Evolutionary conservation across 257 asterid species (phyloP), one percentile per base, ranked within the genome.

Genomic region (Capsicum baccatum): DNA sequence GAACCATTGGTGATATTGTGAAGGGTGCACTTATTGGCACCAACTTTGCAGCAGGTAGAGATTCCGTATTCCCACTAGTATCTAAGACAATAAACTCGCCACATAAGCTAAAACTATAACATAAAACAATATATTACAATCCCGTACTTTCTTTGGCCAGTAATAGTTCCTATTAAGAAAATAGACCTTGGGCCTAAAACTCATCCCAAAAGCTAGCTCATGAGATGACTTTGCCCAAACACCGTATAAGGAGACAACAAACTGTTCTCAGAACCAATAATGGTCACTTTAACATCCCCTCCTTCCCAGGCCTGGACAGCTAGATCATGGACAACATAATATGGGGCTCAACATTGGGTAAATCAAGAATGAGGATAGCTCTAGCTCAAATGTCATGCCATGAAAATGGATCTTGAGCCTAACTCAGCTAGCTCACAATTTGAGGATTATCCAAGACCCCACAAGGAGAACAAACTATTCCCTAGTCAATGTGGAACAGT

Each of bases 81-180:
- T 70, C 55, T 47, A 44, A 71, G 79, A 71, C 39, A 44, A 17
- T 71, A 44, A 71, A 47, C 79, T 47, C 6, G 1, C 79, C 1
- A 39, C 8, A 39, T 69, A 69, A 39, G 55, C 54, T 39, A 39
- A 39, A 42, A 7, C 13, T 69, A 39, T 37, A 42, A 37, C 8
- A 16, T 39, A 69, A 69, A 37, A 16, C 13, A 37, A 37, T 69
- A 39, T 8, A 69, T 42, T 42, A 16, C 15, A 35, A 15, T 37
- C n/a, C 76, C 21, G 6, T 13, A 14, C 19, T 68, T 68, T 9
- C 55, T 16, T 42, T 39, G 79, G 55, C 13, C 56, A 42, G 33
- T 69, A 69, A 69, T 71, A 64, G n/a, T 64, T 64, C 71, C 44
- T 64, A 64, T 64, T 64, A 64, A 63, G 44, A 64, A 64, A 64